Evolutionary conservation across 2,329 filamentous ascomycete genomes (phyloP).

Genomic region (Cordyceps farinosa): DNA sequence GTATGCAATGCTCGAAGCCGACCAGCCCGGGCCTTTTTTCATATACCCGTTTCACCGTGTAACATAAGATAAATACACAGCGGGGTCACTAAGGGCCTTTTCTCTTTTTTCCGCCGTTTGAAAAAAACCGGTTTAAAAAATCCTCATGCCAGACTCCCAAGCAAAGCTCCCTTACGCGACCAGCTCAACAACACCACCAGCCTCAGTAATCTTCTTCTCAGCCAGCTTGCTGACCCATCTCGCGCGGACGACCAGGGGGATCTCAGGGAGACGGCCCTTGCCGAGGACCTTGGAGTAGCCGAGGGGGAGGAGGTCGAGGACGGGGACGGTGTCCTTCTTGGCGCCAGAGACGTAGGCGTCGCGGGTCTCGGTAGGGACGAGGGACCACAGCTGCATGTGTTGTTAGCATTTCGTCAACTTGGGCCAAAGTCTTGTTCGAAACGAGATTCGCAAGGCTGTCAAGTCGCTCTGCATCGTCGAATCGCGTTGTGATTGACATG

Average conservation of each 20-base stretch:
- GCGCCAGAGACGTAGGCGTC: constrained; percentile 80
- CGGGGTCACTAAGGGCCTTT: constrained; percentile 18
- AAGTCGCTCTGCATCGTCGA: not conserved
- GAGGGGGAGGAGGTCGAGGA: constrained; percentile 94
- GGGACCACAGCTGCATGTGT: constrained; percentile 74
- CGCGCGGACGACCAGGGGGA: constrained; percentile 91
- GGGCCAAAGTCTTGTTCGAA: not conserved
- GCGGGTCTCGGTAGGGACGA: constrained; percentile 88
- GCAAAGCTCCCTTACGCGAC: constrained; percentile 61
- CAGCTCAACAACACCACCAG: constrained; percentile 92
- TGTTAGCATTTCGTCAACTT: not conserved
- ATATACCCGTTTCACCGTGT: constrained; percentile 18
- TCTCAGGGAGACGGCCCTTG: constrained; percentile 91
- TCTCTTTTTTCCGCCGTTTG: constrained; percentile 22
- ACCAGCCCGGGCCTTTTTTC: constrained; percentile 31
- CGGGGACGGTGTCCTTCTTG: constrained; percentile 88
- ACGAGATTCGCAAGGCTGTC: constrained; percentile 1
- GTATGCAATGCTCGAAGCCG: constrained; percentile 42
- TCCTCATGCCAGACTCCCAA: constrained; percentile 32
- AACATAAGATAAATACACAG: constrained; percentile 18
- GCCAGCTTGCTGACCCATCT: constrained; percentile 94
- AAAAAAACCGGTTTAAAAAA: constrained; percentile 26
- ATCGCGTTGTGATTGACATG: not conserved
- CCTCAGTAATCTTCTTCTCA: constrained; percentile 98
- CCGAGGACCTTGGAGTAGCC: constrained; percentile 99